Base-by-base conservation (phyloP, 257 asterid species). In the Lithospermum erythrorhizon region DNA sequence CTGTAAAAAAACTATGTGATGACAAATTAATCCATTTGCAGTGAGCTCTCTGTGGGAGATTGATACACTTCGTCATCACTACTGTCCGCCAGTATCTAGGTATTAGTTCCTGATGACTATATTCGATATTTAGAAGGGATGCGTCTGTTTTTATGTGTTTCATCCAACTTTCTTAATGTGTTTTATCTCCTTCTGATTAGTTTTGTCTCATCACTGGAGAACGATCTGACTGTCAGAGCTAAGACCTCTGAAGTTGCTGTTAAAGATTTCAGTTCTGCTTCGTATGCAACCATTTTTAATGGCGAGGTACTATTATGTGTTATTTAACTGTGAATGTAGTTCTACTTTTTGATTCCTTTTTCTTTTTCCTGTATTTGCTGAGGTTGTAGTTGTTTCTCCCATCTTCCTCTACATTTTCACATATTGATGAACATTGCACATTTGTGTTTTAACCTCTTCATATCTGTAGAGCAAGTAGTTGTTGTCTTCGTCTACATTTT, bases 41-140 rank as follows among this genome's bases (percentile, higher is more conserved):
- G 97, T 94, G 68, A 91, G 95, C 79, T 91, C 97, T 51, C 79
- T 89, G 52, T 89, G 97, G 98, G 98, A 93, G 78, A 78, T 93
- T 19, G 94, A 89, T 66, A 86, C 94, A 48, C 89, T 93, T 37
- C 87, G 79, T 58, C 81, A 83, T 67, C 97, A 93, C 81, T 89
- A 84, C 68, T 82, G 91, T 70, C 89, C 95, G 21, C 83, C 97
- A 49, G 94, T 91, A 57, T 81, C 97, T 54, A 88, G 97, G 97
- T 91, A 10, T 25, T 59, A 21, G 55, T 20, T 64, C 25, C 23
- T 19, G 24, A 7, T 25, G 8, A 18, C 17, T 21, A 14, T 65
- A 24, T 55, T 25, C 7, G 25, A 53, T 56, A 56, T 30, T 27
- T 6, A 27, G 53, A 16, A 19, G 13, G 15, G 45, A 25, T 11